These are phyloP conservation scores for Cyberlindnera euphorbiae DNA, from an alignment of 805 yeast genomes.

Conservation along the genomic window DNA sequence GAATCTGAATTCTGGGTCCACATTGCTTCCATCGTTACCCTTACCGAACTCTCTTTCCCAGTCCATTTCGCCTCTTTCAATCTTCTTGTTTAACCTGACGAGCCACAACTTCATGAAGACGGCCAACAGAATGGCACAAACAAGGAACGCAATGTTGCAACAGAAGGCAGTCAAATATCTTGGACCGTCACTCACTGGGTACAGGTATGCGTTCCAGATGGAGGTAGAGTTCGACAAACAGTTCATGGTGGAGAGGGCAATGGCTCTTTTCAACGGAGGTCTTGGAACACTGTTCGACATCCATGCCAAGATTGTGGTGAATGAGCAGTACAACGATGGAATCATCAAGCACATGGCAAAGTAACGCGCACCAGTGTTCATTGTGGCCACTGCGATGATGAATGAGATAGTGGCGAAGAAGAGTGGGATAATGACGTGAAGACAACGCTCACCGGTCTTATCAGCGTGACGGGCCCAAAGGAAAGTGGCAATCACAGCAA, in stretches of 20 bases:
- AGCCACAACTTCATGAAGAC: conserved; percentile 36
- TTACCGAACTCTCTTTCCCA: conserved; percentile 41
- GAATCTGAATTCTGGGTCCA: conserved; percentile 42
- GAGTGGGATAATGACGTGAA: conserved; percentile 43
- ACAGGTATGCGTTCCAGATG: conserved; percentile 50
- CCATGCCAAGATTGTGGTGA: conserved; percentile 50
- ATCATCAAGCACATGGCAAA: conserved; percentile 58
- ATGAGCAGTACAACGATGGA: conserved; percentile 50
- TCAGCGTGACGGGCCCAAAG: conserved; percentile 54
- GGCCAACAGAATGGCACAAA: conserved; percentile 36
- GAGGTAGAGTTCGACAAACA: conserved; percentile 52
- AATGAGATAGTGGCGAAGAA: conserved; percentile 39
- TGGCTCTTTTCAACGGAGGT: conserved; percentile 56
- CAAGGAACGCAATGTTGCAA: conserved; percentile 44
- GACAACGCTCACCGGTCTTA: conserved; percentile 49
- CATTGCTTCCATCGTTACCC: conserved; percentile 40
- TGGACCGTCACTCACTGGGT: conserved; percentile 42
- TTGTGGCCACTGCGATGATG: conserved; percentile 44
- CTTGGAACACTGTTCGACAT: conserved; percentile 51
- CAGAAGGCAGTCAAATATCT: conserved; percentile 42
- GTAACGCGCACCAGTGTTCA: conserved; percentile 52
- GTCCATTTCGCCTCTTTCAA: conserved; percentile 41
- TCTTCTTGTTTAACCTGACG: conserved; percentile 35
- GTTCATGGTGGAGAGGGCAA: conserved; percentile 53
- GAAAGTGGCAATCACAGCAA: conserved; percentile 47